Evolutionary conservation across 2,329 filamentous ascomycete genomes (phyloP).

Genomic region (Phaeophleospora eucalypticola): DNA sequence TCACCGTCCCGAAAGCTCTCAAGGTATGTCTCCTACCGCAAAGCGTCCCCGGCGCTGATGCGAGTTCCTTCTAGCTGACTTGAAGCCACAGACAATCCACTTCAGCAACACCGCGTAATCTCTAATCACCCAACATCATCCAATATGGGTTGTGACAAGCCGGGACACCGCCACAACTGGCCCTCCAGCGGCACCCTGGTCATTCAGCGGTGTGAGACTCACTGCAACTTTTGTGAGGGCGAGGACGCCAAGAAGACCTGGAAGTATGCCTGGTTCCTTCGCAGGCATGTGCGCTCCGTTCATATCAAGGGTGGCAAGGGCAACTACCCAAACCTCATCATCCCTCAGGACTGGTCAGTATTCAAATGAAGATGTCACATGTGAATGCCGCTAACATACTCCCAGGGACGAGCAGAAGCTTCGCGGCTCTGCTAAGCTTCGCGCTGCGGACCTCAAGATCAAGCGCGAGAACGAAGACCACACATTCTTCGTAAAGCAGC

Average conservation of each 20-base stretch:
- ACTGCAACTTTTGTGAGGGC: constrained; percentile 26
- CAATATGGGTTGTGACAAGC: constrained; percentile 27
- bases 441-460: neutral
- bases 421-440: neutral
- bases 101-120: constrained; percentile 1
- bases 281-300: constrained; percentile 27
- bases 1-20: too few species aligned
- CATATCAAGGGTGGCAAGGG: constrained; percentile 19
- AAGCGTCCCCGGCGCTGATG: too few species aligned
- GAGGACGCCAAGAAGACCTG: constrained; percentile 16
- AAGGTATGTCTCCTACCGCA: too few species aligned
- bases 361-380: neutral
- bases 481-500: neutral
- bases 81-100: too few species aligned
- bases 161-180: constrained; percentile 26
- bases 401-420: constrained; percentile 4
- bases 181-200: constrained; percentile 21
- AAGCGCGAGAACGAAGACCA: neutral
- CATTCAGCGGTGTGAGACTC: constrained; percentile 27
- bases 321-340: constrained; percentile 14
- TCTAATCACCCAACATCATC: neutral
- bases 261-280: constrained; percentile 29
- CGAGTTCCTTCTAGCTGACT: too few species aligned
- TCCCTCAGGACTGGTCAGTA: constrained; percentile 22
- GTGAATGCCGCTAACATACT: neutral